Conservation (phyloP, 495 filamentous ascomycete species). For the Oleoguttula mirabilis region DNA sequence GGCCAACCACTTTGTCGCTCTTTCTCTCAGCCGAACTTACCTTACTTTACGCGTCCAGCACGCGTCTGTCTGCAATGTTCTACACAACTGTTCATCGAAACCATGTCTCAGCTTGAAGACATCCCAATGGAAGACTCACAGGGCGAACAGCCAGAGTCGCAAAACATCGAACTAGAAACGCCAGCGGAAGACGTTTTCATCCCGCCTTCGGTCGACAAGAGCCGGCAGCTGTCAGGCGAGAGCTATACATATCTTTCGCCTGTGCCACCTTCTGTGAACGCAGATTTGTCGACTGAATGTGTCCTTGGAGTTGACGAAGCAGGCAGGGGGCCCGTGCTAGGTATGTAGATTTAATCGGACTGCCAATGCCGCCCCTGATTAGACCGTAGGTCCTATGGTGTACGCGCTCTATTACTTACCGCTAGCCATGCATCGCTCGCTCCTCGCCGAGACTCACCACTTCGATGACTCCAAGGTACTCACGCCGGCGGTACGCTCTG, state of each 20-base stretch:
- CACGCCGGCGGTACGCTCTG: conserved; percentile 56
- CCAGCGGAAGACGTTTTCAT: conserved; percentile 52
- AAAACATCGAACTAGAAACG: conserved; percentile 41
- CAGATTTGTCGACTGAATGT: conserved; percentile 42
- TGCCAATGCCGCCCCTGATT: neutral
- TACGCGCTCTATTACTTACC: conserved; percentile 87
- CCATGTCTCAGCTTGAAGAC: neutral
- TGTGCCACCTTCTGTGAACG: conserved; percentile 39
- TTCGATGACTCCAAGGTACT: conserved; percentile 91
- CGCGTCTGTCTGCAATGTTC: too few relatives aligned
- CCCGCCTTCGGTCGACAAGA: conserved; percentile 56
- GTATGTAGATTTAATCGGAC: conserved; percentile 14
- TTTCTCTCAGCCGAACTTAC: too few relatives aligned
- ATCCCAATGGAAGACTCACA: conserved; percentile 11
- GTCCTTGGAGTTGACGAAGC: conserved; percentile 91
- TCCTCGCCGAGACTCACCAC: conserved; percentile 63
- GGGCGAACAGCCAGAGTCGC: conserved; percentile 22
- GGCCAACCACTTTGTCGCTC: too few relatives aligned
- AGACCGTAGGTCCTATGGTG: conserved; percentile 84
- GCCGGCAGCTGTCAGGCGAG: conserved; percentile 51
- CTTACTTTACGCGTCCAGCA: too few relatives aligned
- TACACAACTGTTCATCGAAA: too few relatives aligned
- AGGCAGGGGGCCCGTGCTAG: conserved; percentile 85
- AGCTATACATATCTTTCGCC: conserved; percentile 80
- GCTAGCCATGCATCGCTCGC: conserved; percentile 47